Evolutionary conservation across 2,329 filamentous ascomycete species (phyloP), one percentile per base, ranked within the genome.

Genomic region (Xylariales sp.): DNA sequence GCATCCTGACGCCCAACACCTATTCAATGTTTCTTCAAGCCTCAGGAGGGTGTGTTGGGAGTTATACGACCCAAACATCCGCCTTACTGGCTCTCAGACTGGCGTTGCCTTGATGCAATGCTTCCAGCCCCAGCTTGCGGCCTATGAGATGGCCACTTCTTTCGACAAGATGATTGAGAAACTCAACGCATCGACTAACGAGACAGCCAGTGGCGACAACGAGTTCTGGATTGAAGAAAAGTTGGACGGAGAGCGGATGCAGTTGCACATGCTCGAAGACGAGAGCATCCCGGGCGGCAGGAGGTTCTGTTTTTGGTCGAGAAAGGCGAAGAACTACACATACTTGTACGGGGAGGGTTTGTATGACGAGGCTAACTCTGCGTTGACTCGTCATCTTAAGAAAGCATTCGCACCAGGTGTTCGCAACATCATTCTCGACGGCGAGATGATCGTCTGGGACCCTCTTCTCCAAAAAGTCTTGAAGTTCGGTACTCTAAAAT

Each of bases 391-490:
- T 41, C 91, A 97, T 77, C 83, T 98, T 23, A 88, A 88, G 60
- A 84, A 89, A 48, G 93, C 93, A 0, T 98, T 99, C 77, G 84
- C 89, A 1, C 82, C 89, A 0, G 90, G 90, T 1, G 93, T 98
- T 0, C 86, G 90, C 16, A 97, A 93, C 76, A 86, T 97, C 71
- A 97, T 99, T 57, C 85, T 99, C 0, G 96, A 99, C 75, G 96
- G 96, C 9, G 96, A 99, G 78, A 99, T 99, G 96, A 94, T 99
- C 65, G 97, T 94, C 0, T 99, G 96, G 96, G 93, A 98, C 76
- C 92, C 94, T 68, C 89, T 91, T 52, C 85, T 92, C 57, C 92
- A 97, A 80, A 91, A 91, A 63, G 92, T 96, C 60, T 91, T 97
- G 16, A 89, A 91, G 0, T 99, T 99, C 78, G 96, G 96, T 7